Conservation (phyloP, 495 filamentous ascomycete genomes). For the Physcia stellaris region DNA sequence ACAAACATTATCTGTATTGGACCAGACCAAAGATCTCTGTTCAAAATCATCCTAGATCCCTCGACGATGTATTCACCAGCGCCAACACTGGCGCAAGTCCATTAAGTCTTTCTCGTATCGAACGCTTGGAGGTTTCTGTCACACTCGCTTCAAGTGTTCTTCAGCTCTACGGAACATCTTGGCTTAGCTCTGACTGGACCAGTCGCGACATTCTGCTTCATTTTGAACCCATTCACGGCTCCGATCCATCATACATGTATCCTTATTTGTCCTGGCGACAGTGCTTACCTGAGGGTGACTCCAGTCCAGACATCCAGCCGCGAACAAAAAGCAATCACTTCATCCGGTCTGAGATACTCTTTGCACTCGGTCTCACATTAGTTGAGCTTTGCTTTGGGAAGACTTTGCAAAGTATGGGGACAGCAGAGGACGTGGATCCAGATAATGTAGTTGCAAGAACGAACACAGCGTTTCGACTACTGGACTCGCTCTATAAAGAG, state of each 20-base stretch:
- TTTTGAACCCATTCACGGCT: not conserved
- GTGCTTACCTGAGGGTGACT: not conserved
- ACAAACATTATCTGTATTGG: slow-evolving; percentile 2
- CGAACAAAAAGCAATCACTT: not conserved
- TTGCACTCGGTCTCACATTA: slow-evolving; percentile 21
- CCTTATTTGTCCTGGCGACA: slow-evolving; percentile 7
- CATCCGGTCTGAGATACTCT: slow-evolving; percentile 17
- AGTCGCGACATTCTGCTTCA: slow-evolving; percentile 16
- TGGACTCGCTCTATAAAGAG: slow-evolving; percentile 15
- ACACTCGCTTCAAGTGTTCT: slow-evolving; percentile 23
- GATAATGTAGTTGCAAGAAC: slow-evolving; percentile 13
- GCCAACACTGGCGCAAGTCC: not conserved
- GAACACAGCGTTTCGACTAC: slow-evolving; percentile 16
- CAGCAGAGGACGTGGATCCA: slow-evolving; percentile 13
- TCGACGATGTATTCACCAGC: slow-evolving; percentile 2
- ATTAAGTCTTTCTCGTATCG: slow-evolving; percentile 10
- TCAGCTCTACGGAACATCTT: slow-evolving; percentile 22
- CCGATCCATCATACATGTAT: not conserved
- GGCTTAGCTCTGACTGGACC: slow-evolving; percentile 19
- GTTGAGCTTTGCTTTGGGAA: slow-evolving; percentile 25
- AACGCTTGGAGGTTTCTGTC: slow-evolving; percentile 21
- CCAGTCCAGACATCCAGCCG: not conserved
- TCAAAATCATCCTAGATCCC: slow-evolving; percentile 1
- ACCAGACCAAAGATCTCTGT: not conserved
- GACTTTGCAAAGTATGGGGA: slow-evolving; percentile 13